phyloP scores from a whole-genome alignment of 1,284 basidiomycete species.

The Marasmius fiardii region DNA sequence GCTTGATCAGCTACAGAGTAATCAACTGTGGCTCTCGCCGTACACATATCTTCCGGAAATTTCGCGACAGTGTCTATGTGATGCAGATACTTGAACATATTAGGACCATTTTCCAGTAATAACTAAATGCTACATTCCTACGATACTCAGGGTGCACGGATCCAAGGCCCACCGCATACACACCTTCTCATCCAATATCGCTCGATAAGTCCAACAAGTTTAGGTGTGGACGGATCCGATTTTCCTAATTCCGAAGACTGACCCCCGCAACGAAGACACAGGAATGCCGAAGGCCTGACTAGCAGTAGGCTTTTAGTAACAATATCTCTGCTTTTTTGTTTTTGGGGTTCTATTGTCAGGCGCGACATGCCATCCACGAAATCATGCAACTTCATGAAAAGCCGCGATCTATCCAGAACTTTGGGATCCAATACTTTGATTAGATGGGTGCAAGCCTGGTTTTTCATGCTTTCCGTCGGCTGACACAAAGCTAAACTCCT shows the following conservation, averaged over 20 bases:
- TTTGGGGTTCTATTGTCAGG: conserved; percentile 31
- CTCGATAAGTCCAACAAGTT: conserved; percentile 61
- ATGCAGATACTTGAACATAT: too few species aligned
- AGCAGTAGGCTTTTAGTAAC: conserved; percentile 54
- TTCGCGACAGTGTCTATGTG: too few species aligned
- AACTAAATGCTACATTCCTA: too few species aligned
- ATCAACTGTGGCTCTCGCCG: too few species aligned
- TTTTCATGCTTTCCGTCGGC: conserved; percentile 42
- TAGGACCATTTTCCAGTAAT: too few species aligned
- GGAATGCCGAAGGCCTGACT: conserved; percentile 30
- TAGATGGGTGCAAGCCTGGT: conserved; percentile 39
- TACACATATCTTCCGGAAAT: too few species aligned
- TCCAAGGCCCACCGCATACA: conserved; percentile 70
- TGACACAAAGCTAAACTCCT: conserved; percentile 52
- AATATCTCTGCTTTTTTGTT: conserved; percentile 52
- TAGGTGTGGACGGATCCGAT: conserved; percentile 27
- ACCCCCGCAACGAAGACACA: conserved; percentile 63
- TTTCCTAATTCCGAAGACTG: conserved; percentile 40
- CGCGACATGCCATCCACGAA: conserved; percentile 55
- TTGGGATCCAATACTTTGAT: conserved; percentile 43
- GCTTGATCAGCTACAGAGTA: not conserved
- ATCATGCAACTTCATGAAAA: conserved; percentile 69
- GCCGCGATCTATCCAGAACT: conserved; percentile 54
- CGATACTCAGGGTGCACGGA: not conserved
- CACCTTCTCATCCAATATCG: conserved; percentile 54